A percentile compares a stretch with the other conserved stretches of the same genome.
phyloP scores from a whole-genome alignment of 257 asterid species.

The Verbena officinalis region DNA sequence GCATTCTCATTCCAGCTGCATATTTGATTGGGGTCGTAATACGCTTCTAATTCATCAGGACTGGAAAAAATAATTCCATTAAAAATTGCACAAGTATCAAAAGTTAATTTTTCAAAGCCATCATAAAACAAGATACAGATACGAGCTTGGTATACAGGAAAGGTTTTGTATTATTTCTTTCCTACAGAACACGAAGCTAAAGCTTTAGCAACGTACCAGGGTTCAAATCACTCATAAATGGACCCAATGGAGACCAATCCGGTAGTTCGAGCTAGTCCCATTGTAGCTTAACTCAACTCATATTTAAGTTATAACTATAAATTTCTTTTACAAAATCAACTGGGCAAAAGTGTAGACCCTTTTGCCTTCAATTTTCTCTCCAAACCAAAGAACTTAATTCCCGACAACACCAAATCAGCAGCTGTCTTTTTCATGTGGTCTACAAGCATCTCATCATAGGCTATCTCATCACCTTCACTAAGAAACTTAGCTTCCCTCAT shows the following conservation, averaged over 20 bases:
- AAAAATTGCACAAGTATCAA: background rate
- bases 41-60: slow-evolving; percentile 19
- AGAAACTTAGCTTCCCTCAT: slow-evolving; percentile 57
- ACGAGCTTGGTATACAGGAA: background rate
- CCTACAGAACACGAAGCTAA: slow-evolving; percentile 3
- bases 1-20: background rate
- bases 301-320: slow-evolving; percentile 5
- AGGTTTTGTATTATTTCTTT: background rate
- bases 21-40: background rate
- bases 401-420: slow-evolving; percentile 78
- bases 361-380: slow-evolving; percentile 69
- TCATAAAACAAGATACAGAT: background rate
- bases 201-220: slow-evolving; percentile 19
- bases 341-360: slow-evolving; percentile 59
- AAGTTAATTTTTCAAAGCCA: background rate
- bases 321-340: slow-evolving; percentile 34
- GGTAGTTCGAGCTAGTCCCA: background rate
- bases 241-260: background rate
- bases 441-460: slow-evolving; percentile 74
- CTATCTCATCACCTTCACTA: slow-evolving; percentile 71
- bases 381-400: slow-evolving; percentile 85
- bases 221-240: background rate
- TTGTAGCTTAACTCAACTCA: slow-evolving; percentile 12
- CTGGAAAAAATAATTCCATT: background rate
- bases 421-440: slow-evolving; percentile 90